A percentile compares a stretch with the other conserved stretches of the same genome.
These are phyloP conservation scores for Cubamyces sp. DNA, from an alignment of 768 basidiomycete species.

Conservation along the genomic window DNA sequence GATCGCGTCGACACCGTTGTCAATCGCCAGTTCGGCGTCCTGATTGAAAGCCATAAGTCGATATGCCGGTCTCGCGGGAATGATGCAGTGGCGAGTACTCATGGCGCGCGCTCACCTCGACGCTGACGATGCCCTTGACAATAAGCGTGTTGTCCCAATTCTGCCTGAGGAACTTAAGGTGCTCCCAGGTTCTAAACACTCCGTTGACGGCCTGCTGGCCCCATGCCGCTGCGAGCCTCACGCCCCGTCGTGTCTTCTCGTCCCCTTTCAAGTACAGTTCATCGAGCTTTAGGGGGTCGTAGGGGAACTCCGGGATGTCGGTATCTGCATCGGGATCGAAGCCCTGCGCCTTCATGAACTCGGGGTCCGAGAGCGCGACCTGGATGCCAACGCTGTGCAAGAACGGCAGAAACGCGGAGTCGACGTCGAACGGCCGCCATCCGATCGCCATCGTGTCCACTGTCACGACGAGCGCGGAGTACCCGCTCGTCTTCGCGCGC, in stretches of 20 bases:
- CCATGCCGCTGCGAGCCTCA: slow-evolving; percentile 63
- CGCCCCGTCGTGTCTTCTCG: slow-evolving; percentile 40
- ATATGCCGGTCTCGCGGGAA: too few species aligned
- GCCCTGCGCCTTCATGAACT: slow-evolving; percentile 66
- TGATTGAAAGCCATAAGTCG: slow-evolving; percentile 11
- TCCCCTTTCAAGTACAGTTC: slow-evolving; percentile 51
- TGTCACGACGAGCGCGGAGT: slow-evolving; percentile 75
- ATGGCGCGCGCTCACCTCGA: slow-evolving; percentile 44
- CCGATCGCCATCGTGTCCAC: slow-evolving; percentile 75
- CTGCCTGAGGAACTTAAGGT: slow-evolving; percentile 65
- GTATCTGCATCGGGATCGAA: slow-evolving; percentile 47
- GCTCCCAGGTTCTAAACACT: slow-evolving; percentile 67
- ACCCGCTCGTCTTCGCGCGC: slow-evolving; percentile 69
- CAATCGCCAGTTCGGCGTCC: slow-evolving; percentile 74
- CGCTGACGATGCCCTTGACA: slow-evolving; percentile 76
- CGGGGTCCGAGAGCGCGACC: slow-evolving; percentile 74
- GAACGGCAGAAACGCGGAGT: slow-evolving; percentile 68
- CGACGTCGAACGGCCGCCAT: slow-evolving; percentile 79
- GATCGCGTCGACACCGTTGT: slow-evolving; percentile 69
- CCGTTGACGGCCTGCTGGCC: slow-evolving; percentile 66
- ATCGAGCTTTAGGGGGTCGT: slow-evolving; percentile 54
- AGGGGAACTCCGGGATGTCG: slow-evolving; percentile 56
- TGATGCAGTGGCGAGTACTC: not conserved
- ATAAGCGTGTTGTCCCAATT: slow-evolving; percentile 81
- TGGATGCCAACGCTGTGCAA: slow-evolving; percentile 65